Evolutionary conservation across 2,329 filamentous ascomycete genomes (phyloP).

Genomic region (Ascochyta lentis): DNA sequence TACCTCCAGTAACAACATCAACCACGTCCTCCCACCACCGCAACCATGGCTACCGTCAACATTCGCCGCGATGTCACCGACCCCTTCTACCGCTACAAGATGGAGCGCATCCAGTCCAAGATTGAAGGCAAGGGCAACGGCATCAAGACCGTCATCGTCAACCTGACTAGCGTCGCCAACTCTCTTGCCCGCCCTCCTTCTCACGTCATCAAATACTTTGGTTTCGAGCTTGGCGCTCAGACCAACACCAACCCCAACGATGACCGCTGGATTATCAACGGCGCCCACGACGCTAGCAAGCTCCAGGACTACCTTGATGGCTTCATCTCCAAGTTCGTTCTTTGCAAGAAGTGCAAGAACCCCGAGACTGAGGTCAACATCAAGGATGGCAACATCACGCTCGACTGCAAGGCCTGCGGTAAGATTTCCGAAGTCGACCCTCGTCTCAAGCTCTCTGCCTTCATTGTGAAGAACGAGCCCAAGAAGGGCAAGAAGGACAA

Average conservation of each 20-base stretch:
- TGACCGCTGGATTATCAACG: constrained; percentile 99
- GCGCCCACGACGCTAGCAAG: constrained; percentile 91
- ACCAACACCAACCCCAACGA: constrained; percentile 97
- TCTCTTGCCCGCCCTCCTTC: constrained; percentile 90
- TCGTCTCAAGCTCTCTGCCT: constrained; percentile 93
- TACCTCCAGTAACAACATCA: constrained; percentile 19
- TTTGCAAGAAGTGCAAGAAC: constrained; percentile 99
- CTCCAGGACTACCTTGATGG: constrained; percentile 98
- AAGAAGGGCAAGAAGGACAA: constrained; percentile 98
- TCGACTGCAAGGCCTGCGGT: constrained; percentile 99
- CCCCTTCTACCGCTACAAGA: constrained; percentile 99
- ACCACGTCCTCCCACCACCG: constrained; percentile 51
- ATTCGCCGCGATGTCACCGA: constrained; percentile 96
- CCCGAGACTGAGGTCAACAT: constrained; percentile 96
- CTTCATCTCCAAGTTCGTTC: constrained; percentile 98
- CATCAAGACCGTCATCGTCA: constrained; percentile 98
- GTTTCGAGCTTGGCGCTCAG: constrained; percentile 97
- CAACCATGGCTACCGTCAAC: constrained; percentile 96
- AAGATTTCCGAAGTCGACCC: constrained; percentile 90
- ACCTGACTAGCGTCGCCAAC: constrained; percentile 89
- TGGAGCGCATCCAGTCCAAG: constrained; percentile 98
- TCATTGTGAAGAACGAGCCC: constrained; percentile 94
- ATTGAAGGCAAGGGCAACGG: constrained; percentile 99
- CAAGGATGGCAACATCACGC: constrained; percentile 88
- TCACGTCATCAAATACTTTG: constrained; percentile 99